phyloP scores from a whole-genome alignment of 345 rosid genomes.

The Citrus sp. region DNA sequence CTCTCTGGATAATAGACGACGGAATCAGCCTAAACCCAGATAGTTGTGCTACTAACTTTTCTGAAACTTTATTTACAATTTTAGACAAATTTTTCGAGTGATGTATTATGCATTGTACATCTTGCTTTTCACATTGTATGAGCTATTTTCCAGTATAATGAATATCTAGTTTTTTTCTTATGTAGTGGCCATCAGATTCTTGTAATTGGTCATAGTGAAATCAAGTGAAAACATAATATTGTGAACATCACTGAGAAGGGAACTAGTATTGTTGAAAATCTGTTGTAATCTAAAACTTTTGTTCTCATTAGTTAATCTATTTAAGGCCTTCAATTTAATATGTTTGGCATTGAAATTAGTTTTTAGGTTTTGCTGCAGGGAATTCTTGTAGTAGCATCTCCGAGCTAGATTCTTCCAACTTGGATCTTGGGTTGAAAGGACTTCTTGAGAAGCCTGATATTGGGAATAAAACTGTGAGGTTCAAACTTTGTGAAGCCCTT shows the following conservation, averaged over 20 bases:
- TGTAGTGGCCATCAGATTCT: neutral
- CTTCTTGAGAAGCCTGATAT: conserved; percentile 38
- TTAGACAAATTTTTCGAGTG: neutral
- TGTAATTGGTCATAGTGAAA: neutral
- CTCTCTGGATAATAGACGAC: neutral
- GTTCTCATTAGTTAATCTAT: neutral
- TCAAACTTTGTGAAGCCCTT: conserved; percentile 47
- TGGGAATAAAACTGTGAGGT: conserved; percentile 30
- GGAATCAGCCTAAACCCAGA: neutral
- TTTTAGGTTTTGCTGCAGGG: conserved; percentile 26
- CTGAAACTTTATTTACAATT: neutral
- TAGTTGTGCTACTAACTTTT: neutral
- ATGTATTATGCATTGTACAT: neutral
- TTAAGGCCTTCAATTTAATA: neutral
- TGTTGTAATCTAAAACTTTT: neutral
- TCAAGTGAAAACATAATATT: neutral
- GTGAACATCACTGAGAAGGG: neutral
- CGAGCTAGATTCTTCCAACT: conserved; percentile 20
- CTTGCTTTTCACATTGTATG: neutral
- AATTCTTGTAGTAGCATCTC: conserved; percentile 4
- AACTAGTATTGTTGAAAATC: neutral
- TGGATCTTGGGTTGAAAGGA: conserved; percentile 62
- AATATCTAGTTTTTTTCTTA: neutral
- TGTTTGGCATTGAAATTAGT: neutral
- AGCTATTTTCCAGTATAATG: neutral